Conservation (phyloP, 495 filamentous ascomycete genomes). For the Hyaloscypha finlandica region DNA sequence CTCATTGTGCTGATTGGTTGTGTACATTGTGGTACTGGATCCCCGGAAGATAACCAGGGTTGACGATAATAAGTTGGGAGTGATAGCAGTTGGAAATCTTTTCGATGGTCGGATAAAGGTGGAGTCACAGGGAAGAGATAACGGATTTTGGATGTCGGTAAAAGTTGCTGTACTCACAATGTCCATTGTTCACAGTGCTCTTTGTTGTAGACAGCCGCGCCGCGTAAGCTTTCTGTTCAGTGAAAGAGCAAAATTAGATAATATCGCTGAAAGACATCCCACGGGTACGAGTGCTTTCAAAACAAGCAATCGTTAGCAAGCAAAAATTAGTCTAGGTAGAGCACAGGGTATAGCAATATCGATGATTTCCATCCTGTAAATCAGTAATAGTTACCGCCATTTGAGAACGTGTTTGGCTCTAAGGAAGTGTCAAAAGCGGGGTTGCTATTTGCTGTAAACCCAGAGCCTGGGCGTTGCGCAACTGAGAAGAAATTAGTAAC, state of each 20-base stretch:
- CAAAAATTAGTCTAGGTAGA: constrained; percentile 17
- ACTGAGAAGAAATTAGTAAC: constrained; percentile 23
- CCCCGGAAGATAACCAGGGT: no score
- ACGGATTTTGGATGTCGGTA: no score
- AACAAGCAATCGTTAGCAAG: constrained; percentile 7
- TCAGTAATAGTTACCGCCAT: constrained; percentile 17
- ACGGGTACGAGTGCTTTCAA: no score
- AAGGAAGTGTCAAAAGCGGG: constrained; percentile 4
- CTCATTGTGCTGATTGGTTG: no score
- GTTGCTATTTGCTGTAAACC: background rate
- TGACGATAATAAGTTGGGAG: no score
- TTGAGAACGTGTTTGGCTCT: constrained; percentile 19
- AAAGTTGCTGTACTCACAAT: no score
- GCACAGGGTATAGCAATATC: constrained; percentile 18
- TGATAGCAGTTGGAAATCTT: no score
- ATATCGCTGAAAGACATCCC: background rate
- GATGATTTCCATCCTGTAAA: background rate
- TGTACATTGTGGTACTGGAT: no score
- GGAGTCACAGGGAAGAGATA: no score
- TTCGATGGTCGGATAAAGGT: no score
- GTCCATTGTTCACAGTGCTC: background rate
- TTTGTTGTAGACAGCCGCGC: background rate
- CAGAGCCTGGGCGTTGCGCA: constrained; percentile 26
- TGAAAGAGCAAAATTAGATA: background rate
- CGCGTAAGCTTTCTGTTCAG: background rate